Evolutionary conservation across 768 basidiomycete species (phyloP), one percentile per base, ranked within the genome.

Genomic region (Boletus vermiculosoides): DNA sequence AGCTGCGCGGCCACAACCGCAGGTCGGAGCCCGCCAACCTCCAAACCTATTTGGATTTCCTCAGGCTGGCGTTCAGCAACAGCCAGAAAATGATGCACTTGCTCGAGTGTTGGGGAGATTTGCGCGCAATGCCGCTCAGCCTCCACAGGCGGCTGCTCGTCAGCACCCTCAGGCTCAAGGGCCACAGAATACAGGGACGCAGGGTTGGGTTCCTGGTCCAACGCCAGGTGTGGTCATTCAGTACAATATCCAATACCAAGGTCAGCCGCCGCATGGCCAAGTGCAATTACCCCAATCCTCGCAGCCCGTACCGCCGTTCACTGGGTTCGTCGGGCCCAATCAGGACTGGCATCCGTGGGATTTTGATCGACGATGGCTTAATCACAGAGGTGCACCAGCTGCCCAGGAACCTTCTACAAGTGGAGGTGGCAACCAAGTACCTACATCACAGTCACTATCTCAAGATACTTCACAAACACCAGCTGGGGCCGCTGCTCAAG

Each of bases 281-380:
- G 66, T 25, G 47, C 74, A 50, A 39, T 68, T 62, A 56, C 59
- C 62, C 44, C 75, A 67, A 51, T 63, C 66, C 48, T 54, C 42
- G 25, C 73, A 76, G 44, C 78, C 77, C 5, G 72, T 82, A 5
- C 87, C 86, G 1, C 78, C 77, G 31, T 85, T 83, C 59, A 63
- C 76, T 56, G 87, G 88, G 13, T 88, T 89, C 61, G 76, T 78
- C 39, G 86, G 85, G 10, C 87, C 86, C 10, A 80, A 79, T 36
- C 83, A 81, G 20, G 77, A 72, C n/a, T 88, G 86, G 84, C 83
- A 83, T 54, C 80, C 78, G 23, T 89, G 86, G 87, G 80, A 79
- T 41, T 67, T 71, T 33, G 75, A 74, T 50, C 74, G 64, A 8
- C 73, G 69, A 44, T 71, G 66, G 65, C 62, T 71, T 28, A 58